A percentile compares a stretch with the other conserved stretches of the same genome.
phyloP scores from a whole-genome alignment of 1,284 basidiomycete genomes.

The Cryptococcus sp. region DNA sequence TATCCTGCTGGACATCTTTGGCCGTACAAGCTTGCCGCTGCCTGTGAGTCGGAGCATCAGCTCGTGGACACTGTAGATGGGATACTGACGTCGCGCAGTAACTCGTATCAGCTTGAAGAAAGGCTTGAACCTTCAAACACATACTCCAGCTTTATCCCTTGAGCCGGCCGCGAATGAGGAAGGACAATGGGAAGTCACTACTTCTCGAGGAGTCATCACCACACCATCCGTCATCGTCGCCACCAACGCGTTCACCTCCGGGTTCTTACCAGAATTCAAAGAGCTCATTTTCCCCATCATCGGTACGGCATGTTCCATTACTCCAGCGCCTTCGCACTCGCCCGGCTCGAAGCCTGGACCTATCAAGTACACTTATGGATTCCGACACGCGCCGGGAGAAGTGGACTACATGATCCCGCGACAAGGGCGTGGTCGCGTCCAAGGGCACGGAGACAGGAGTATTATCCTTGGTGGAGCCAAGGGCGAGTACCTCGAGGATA shows the following conservation, averaged over 20 bases:
- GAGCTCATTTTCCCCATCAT: conserved; percentile 33
- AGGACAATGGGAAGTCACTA: conserved; percentile 28
- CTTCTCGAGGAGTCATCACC: conserved; percentile 32
- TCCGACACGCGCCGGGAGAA: conserved; percentile 32
- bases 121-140: conserved; percentile 34
- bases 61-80: not conserved
- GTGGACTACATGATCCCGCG: conserved; percentile 38
- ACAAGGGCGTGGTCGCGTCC: conserved; percentile 29
- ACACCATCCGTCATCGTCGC: conserved; percentile 29
- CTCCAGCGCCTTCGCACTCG: conserved; percentile 24
- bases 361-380: conserved; percentile 29
- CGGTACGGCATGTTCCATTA: conserved; percentile 35
- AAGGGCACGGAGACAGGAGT: conserved; percentile 27
- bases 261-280: conserved; percentile 34
- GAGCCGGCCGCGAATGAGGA: conserved; percentile 1
- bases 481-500: conserved; percentile 19
- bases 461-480: conserved; percentile 38
- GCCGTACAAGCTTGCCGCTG: conserved; percentile 37
- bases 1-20: conserved; percentile 38
- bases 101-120: conserved; percentile 16
- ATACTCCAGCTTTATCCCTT: conserved; percentile 25
- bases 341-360: conserved; percentile 21
- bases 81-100: conserved; percentile 15
- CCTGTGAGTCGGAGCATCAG: conserved; percentile 18
- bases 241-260: conserved; percentile 39